phyloP scores from a whole-genome alignment of 2,329 filamentous ascomycete species.

The Trichoderma pleuroti region DNA sequence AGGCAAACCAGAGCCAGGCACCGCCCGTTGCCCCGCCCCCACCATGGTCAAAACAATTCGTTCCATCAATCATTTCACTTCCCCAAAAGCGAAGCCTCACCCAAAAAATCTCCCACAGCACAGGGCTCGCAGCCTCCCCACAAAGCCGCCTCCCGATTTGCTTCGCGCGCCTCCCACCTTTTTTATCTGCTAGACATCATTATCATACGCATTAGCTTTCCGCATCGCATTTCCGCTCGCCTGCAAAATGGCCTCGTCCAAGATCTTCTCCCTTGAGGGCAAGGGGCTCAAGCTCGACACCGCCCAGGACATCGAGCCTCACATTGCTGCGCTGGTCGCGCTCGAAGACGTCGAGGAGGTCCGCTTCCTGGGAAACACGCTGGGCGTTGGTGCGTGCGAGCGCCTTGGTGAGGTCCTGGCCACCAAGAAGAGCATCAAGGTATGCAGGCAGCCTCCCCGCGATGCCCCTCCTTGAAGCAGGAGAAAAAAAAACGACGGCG shows the following conservation, averaged over 20 bases:
- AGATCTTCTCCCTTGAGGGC: constrained; percentile 82
- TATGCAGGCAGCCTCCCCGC: constrained; percentile 38
- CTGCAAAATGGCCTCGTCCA: constrained; percentile 31
- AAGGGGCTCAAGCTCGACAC: constrained; percentile 90
- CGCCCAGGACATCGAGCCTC: constrained; percentile 77
- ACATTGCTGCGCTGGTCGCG: constrained; percentile 71
- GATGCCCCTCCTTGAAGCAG: neutral
- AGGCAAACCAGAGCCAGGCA: constrained; percentile 17
- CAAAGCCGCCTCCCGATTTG: constrained; percentile 4
- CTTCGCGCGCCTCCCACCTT: neutral
- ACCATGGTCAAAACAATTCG: constrained; percentile 23
- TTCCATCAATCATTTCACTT: constrained; percentile 7
- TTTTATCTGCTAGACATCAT: neutral
- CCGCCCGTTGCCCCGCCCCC: constrained; percentile 30
- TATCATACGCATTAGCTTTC: constrained; percentile 1
- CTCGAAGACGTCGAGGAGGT: constrained; percentile 80
- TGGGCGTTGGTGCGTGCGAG: constrained; percentile 84
- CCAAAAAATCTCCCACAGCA: constrained; percentile 3
- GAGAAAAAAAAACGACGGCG: neutral
- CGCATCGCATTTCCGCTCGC: neutral
- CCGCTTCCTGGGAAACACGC: constrained; percentile 82
- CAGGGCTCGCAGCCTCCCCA: constrained; percentile 18
- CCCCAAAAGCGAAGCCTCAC: constrained; percentile 1
- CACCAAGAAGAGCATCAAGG: constrained; percentile 78
- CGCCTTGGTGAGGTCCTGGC: constrained; percentile 78